Conservation (phyloP, 306 rosid species). For the Sicyos edulis region DNA sequence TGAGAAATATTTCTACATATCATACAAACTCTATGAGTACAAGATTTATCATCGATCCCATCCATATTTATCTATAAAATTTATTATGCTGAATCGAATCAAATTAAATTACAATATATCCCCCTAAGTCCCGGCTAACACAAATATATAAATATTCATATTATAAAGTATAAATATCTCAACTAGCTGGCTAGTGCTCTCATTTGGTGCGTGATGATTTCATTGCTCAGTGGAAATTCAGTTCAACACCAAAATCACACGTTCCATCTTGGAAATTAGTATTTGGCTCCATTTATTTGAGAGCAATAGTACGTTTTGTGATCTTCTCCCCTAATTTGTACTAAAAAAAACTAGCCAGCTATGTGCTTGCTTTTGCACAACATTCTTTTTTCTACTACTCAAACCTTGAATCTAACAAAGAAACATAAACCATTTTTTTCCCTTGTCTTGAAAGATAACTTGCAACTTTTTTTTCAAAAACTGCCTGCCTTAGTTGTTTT, state of each 20-base stretch:
- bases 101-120: conserved; percentile 8
- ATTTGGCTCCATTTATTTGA: too few relatives aligned
- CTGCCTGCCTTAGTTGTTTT: too few relatives aligned
- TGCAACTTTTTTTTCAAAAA: too few relatives aligned
- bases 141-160: not conserved
- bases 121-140: not conserved
- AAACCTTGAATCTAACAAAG: not conserved
- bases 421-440: not conserved
- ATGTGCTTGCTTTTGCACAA: too few relatives aligned
- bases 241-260: too few relatives aligned
- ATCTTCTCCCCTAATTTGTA: too few relatives aligned
- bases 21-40: not conserved
- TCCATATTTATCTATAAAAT: not conserved
- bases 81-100: conserved; percentile 2
- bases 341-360: too few relatives aligned
- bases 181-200: not conserved
- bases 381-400: not conserved
- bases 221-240: too few relatives aligned
- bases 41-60: not conserved
- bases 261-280: too few relatives aligned
- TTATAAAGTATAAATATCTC: not conserved
- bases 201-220: too few relatives aligned
- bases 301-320: too few relatives aligned
- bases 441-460: too few relatives aligned
- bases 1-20: not conserved